Percentiles rank a stretch among this genome's conserved stretches.
Conservation (phyloP, 2,329 filamentous ascomycete species). For the Talaromyces sp. region DNA sequence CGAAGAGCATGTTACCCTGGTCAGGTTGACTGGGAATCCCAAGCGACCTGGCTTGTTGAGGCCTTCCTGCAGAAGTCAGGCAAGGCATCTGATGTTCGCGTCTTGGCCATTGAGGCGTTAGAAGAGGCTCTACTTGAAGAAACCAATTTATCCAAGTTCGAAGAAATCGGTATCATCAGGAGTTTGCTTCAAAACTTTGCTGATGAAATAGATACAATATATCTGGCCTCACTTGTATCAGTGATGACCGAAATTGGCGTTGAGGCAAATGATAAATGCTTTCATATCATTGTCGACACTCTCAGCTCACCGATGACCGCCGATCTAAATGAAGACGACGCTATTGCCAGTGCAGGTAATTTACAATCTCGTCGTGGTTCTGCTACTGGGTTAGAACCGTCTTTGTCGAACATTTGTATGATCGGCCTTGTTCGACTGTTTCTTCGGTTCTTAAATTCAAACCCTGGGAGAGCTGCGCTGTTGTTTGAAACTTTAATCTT, state of each 20-base stretch:
- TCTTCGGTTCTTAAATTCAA: constrained; percentile 64
- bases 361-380: constrained; percentile 26
- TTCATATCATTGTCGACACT: constrained; percentile 28
- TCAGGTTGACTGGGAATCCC: constrained; percentile 28
- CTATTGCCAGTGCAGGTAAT: constrained; percentile 19
- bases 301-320: constrained; percentile 32
- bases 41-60: constrained; percentile 30
- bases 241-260: constrained; percentile 33
- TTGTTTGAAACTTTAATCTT: constrained; percentile 61
- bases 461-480: constrained; percentile 59
- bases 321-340: constrained; percentile 28
- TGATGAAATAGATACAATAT: constrained; percentile 33
- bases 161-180: constrained; percentile 28
- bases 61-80: constrained; percentile 34
- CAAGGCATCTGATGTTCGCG: constrained; percentile 36
- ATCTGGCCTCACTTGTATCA: constrained; percentile 35
- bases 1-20: constrained; percentile 32
- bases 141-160: constrained; percentile 27
- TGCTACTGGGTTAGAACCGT: constrained; percentile 26
- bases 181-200: constrained; percentile 31
- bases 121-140: constrained; percentile 34
- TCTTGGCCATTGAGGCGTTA: constrained; percentile 33
- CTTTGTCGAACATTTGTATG: constrained; percentile 59
- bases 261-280: constrained; percentile 25
- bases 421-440: constrained; percentile 72